Percentiles rank a stretch among this genome's conserved stretches.
phyloP scores from a whole-genome alignment of 2,329 filamentous ascomycete species.

The Ophiocordyceps camponoti-rufipedis region DNA sequence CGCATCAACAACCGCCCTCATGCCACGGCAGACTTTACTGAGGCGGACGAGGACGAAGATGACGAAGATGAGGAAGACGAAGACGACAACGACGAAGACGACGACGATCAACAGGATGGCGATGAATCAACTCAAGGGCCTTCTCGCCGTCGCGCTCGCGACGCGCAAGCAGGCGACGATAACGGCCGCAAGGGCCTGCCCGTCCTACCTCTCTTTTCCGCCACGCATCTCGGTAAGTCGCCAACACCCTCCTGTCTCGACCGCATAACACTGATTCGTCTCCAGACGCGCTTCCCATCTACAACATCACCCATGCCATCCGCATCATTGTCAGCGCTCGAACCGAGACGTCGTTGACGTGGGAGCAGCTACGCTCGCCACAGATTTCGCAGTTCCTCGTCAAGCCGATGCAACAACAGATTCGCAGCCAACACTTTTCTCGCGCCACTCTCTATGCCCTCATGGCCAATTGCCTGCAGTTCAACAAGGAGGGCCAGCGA shows the following conservation, averaged over 20 bases:
- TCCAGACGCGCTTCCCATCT: constrained; percentile 72
- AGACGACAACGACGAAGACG: constrained; percentile 23
- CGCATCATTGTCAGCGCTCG: constrained; percentile 66
- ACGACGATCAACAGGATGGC: constrained; percentile 21
- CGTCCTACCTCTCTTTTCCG: constrained; percentile 61
- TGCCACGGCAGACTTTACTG: constrained; percentile 47
- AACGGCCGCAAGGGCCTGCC: constrained; percentile 15
- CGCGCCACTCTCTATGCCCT: constrained; percentile 75
- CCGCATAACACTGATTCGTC: not conserved
- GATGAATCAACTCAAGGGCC: constrained; percentile 17
- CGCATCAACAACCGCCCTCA: constrained; percentile 19
- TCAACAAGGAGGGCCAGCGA: constrained; percentile 67
- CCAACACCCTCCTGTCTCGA: constrained; percentile 1
- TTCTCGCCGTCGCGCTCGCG: constrained; percentile 8
- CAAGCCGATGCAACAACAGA: constrained; percentile 87
- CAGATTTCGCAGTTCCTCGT: constrained; percentile 91
- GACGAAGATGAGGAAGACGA: constrained; percentile 30
- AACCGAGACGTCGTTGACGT: constrained; percentile 82
- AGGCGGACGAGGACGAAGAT: constrained; percentile 38
- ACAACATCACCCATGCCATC: constrained; percentile 79
- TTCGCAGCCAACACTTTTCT: constrained; percentile 66
- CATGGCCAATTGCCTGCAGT: constrained; percentile 87
- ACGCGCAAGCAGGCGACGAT: constrained; percentile 25
- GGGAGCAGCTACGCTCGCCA: constrained; percentile 90
- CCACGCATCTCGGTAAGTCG: constrained; percentile 50